Conservation (phyloP, 768 basidiomycete species). For the Boletus vermiculosoides region DNA sequence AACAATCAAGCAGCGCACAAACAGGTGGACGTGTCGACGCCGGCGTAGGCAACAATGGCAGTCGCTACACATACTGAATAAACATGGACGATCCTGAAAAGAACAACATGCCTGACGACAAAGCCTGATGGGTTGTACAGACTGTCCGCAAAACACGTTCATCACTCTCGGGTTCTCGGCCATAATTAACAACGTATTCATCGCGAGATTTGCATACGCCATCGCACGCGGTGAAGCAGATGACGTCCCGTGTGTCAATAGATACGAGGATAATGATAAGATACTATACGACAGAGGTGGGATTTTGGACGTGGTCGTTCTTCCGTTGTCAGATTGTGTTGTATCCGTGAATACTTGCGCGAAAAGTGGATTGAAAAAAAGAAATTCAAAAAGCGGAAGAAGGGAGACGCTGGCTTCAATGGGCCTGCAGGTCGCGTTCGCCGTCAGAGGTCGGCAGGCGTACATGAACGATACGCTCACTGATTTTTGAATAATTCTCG, state of each 20-base stretch:
- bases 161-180: slow-evolving; percentile 51
- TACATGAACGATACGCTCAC: slow-evolving; percentile 32
- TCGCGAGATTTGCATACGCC: slow-evolving; percentile 58
- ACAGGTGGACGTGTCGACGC: slow-evolving; percentile 44
- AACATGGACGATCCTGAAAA: neutral
- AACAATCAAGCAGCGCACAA: slow-evolving; percentile 65
- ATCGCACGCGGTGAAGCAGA: slow-evolving; percentile 54
- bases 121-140: slow-evolving; percentile 44
- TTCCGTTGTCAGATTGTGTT: slow-evolving; percentile 29
- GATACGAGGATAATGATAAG: slow-evolving; percentile 60
- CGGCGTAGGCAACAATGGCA: slow-evolving; percentile 48
- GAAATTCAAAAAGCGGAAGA: slow-evolving; percentile 61
- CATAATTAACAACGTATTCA: slow-evolving; percentile 52
- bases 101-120: slow-evolving; percentile 57
- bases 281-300: slow-evolving; percentile 47
- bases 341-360: slow-evolving; percentile 44
- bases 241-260: slow-evolving; percentile 67
- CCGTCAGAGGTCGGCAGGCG: neutral
- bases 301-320: slow-evolving; percentile 17
- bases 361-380: slow-evolving; percentile 51
- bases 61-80: slow-evolving; percentile 36
- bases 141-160: slow-evolving; percentile 43
- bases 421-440: slow-evolving; percentile 44
- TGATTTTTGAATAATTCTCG: slow-evolving; percentile 57
- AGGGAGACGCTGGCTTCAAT: slow-evolving; percentile 58